Conservation (phyloP, 2,329 filamentous ascomycete species). For the Plectosphaerella sp. region DNA sequence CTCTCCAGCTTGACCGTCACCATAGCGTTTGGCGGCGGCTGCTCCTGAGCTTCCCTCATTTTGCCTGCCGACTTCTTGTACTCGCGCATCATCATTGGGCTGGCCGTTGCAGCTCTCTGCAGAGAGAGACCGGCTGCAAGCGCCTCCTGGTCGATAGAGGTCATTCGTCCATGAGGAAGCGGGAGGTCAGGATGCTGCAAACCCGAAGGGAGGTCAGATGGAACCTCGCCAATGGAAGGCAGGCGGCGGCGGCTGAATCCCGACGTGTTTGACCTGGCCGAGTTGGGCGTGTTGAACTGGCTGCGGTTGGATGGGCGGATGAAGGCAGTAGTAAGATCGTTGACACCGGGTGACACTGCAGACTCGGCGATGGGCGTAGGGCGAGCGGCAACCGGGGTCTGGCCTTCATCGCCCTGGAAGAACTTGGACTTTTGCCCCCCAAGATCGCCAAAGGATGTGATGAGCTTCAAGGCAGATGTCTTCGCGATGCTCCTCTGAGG, state of each 20-base stretch:
- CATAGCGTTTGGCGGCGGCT: conserved; percentile 54
- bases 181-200: background rate
- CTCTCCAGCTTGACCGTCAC: conserved; percentile 60
- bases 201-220: conserved; percentile 22
- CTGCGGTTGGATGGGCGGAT: conserved; percentile 63
- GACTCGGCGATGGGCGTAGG: conserved; percentile 84
- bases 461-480: conserved; percentile 80
- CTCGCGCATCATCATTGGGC: conserved; percentile 59
- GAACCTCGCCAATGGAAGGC: conserved; percentile 72
- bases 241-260: conserved; percentile 62
- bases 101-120: conserved; percentile 63
- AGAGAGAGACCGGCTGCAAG: conserved; percentile 41
- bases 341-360: conserved; percentile 66
- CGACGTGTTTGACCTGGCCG: conserved; percentile 55
- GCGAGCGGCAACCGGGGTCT: conserved; percentile 76
- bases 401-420: conserved; percentile 53
- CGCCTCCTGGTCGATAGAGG: conserved; percentile 37
- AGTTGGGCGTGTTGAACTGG: conserved; percentile 65
- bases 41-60: conserved; percentile 27
- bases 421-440: conserved; percentile 57
- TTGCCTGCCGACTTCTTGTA: conserved; percentile 11
- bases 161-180: conserved; percentile 24
- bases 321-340: conserved; percentile 63
- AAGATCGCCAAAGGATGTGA: conserved; percentile 77
- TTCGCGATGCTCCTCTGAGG: conserved; percentile 66